Base-by-base conservation (phyloP, 2,329 filamentous ascomycete species). In the Alternaria brassicae region DNA sequence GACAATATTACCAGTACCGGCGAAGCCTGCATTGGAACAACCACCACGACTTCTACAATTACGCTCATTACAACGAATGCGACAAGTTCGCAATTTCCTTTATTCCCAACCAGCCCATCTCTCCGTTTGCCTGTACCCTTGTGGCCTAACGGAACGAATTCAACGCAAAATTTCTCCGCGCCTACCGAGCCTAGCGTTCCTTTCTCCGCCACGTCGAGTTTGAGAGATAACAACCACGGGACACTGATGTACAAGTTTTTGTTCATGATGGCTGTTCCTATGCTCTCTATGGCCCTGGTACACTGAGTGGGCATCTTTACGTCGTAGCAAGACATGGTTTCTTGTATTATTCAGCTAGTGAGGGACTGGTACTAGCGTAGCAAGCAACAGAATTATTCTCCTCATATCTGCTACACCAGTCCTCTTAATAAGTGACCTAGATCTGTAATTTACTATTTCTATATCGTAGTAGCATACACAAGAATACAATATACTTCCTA, bases 71-170 rank as follows among this genome's bases (percentile, higher is more conserved):
- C 10, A 47, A 47, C 13, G 13, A 27, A 19, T 55, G 42, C 42
- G 30, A 58, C 39, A 58, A 23, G 45, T 36, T 61, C 40, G 5
- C 32, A 58, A 36, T 21, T 45, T 54, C 30, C 13, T 53, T 9
- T 61, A 21, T 61, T 61, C 32, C 54, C 23, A 48, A 61, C 51
- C 12, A 61, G 52, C 54, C 54, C 17, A 41, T 58, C 47, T 40
- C 41, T 63, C 32, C 28, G n/a, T 45, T 55, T 61, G 23, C 25
- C 50, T 34, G 15, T 56, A 53, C 58, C 47, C 15, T 47, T 40
- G 37, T 61, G 17, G 57, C n/a, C 53, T 28, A 63, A 63, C 47
- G 13, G 51, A 51, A 63, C 50, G 2, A 53, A 63, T 56, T 27
- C 36, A 15, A 63, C 34, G 8, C 34, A 34, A 30, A 63, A 53